Conservation (phyloP, 192 early-diverging fungal species). For the Rhizoclosmatium globosum region DNA sequence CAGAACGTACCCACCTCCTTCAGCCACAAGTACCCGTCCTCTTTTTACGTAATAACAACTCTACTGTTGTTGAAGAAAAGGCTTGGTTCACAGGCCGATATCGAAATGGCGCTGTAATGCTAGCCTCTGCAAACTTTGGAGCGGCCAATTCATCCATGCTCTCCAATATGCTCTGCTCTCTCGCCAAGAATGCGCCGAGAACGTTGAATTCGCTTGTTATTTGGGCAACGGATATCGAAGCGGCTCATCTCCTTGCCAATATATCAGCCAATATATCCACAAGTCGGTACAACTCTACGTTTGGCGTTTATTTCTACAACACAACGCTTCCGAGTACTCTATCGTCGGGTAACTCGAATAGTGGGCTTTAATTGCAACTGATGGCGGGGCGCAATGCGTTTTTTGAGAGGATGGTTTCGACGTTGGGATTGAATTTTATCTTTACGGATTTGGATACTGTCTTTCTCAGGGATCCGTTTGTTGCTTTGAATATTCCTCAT, state of each 20-base stretch:
- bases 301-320: too few relatives aligned
- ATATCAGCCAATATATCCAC: neutral
- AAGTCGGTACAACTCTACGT: too few relatives aligned
- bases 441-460: slow-evolving; percentile 27
- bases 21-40: too few relatives aligned
- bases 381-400: slow-evolving; percentile 17
- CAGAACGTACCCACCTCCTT: too few relatives aligned
- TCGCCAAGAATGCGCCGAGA: slow-evolving; percentile 18
- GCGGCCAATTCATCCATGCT: neutral
- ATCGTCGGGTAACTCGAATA: too few relatives aligned
- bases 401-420: neutral
- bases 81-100: too few relatives aligned
- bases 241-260: neutral
- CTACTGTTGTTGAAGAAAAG: too few relatives aligned
- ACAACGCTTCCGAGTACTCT: too few relatives aligned
- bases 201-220: slow-evolving; percentile 15
- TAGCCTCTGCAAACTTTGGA: neutral
- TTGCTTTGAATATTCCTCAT: slow-evolving; percentile 18
- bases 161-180: slow-evolving; percentile 24
- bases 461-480: slow-evolving; percentile 17
- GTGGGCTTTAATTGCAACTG: neutral
- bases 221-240: slow-evolving; percentile 20
- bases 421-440: slow-evolving; percentile 1
- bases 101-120: too few relatives aligned
- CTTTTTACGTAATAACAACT: too few relatives aligned